These are phyloP conservation scores for Termitomyces sp. DNA, from an alignment of 768 basidiomycete species.

Conservation along the genomic window DNA sequence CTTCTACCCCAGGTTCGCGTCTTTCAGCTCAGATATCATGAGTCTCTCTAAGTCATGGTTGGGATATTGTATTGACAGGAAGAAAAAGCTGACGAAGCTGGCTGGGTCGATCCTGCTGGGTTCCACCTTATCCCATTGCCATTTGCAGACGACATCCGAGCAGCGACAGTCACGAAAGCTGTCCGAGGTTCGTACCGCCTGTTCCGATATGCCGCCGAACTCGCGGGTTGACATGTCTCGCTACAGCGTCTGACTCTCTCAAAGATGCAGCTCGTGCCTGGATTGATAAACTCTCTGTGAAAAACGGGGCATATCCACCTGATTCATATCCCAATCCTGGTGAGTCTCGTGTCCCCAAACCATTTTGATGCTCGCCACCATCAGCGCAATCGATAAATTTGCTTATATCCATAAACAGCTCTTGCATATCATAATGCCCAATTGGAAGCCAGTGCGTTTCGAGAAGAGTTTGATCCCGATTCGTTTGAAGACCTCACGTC, in stretches of 20 bases:
- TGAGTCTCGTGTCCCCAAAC: constrained; percentile 34
- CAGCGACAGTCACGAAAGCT: constrained; percentile 66
- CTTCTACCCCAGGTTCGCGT: constrained; percentile 77
- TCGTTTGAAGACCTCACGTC: constrained; percentile 80
- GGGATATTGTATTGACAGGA: constrained; percentile 40
- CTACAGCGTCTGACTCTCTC: constrained; percentile 64
- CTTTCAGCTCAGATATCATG: background rate
- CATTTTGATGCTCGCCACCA: constrained; percentile 3
- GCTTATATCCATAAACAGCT: constrained; percentile 40
- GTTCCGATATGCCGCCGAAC: constrained; percentile 3
- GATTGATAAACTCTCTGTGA: constrained; percentile 78
- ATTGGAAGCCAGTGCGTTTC: constrained; percentile 89
- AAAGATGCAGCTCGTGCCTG: constrained; percentile 66
- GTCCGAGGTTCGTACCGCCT: constrained; percentile 49
- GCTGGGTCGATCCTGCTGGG: constrained; percentile 83
- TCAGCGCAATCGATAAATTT: constrained; percentile 6
- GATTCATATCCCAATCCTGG: constrained; percentile 91
- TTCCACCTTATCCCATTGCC: constrained; percentile 93
- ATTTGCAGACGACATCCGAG: constrained; percentile 91
- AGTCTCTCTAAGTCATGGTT: background rate
- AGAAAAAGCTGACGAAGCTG: constrained; percentile 67
- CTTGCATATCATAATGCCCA: constrained; percentile 88
- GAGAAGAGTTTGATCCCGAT: constrained; percentile 80
- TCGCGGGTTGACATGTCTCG: constrained; percentile 8
- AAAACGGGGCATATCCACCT: constrained; percentile 81